A percentile compares a stretch with the other conserved stretches of the same genome.
phyloP scores from a whole-genome alignment of 371 early-diverging fungal genomes.

The Mortierella sp. region DNA sequence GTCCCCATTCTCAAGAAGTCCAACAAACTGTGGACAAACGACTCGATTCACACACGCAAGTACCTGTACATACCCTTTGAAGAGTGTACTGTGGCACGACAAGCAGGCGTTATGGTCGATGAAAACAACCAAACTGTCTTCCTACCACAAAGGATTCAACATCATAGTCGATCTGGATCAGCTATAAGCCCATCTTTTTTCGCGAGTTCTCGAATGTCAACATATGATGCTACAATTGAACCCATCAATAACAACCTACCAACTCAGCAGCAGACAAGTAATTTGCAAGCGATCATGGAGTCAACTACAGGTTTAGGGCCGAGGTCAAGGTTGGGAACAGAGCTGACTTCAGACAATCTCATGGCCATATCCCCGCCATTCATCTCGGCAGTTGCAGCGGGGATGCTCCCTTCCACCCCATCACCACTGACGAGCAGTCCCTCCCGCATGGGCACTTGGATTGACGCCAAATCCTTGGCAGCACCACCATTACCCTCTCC shows the following conservation, averaged over 20 bases:
- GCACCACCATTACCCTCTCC: constrained; percentile 37
- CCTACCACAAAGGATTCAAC: constrained; percentile 30
- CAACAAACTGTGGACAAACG: constrained; percentile 62
- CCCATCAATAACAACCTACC: background rate
- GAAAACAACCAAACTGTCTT: constrained; percentile 38
- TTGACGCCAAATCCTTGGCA: constrained; percentile 32
- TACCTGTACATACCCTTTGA: constrained; percentile 61
- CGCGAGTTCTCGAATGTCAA: constrained; percentile 1
- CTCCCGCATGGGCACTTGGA: constrained; percentile 31
- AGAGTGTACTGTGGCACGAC: constrained; percentile 45
- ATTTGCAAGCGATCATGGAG: constrained; percentile 1
- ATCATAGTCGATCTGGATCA: constrained; percentile 20
- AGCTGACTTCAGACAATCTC: background rate
- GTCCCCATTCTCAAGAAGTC: constrained; percentile 53
- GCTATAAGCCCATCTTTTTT: background rate
- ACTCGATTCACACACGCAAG: constrained; percentile 61
- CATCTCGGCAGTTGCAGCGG: constrained; percentile 33
- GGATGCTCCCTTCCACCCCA: constrained; percentile 16
- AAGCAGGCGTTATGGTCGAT: constrained; percentile 35
- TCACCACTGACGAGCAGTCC: background rate
- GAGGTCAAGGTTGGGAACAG: background rate
- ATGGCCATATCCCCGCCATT: background rate
- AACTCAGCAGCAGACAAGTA: background rate
- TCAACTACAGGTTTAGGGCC: background rate
- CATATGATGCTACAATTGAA: background rate